phyloP scores from a whole-genome alignment of 2,329 filamentous ascomycete species.

The Nannizzia gypsea region DNA sequence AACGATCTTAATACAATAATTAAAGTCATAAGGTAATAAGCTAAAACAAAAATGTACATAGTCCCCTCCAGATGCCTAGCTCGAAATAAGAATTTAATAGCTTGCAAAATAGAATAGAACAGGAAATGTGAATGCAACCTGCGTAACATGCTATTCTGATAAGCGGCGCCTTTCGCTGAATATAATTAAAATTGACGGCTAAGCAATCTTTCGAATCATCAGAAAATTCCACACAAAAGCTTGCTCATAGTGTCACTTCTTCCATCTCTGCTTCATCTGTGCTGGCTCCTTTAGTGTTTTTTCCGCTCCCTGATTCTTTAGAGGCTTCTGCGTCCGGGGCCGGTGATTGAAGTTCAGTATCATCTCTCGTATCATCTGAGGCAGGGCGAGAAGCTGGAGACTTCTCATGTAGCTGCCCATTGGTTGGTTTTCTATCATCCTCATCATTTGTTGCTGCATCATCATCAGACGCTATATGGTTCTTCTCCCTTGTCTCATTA shows the following conservation, averaged over 20 bases:
- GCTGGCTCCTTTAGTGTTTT: neutral
- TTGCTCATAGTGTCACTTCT: constrained; percentile 2
- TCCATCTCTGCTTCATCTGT: constrained; percentile 5
- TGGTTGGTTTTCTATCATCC: neutral
- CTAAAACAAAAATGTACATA: neutral
- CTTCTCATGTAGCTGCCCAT: neutral
- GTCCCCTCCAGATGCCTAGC: neutral
- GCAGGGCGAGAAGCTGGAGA: neutral
- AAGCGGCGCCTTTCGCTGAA: neutral
- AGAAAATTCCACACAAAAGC: neutral
- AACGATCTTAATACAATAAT: neutral
- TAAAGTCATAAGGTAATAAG: neutral
- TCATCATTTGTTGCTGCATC: neutral
- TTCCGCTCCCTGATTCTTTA: neutral
- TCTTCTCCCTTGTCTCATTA: constrained; percentile 5
- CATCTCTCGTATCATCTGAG: neutral
- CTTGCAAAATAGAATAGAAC: neutral
- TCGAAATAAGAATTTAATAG: neutral
- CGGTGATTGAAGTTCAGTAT: neutral
- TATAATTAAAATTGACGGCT: neutral
- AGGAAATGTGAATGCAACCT: neutral
- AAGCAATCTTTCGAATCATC: neutral
- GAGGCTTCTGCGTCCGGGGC: neutral
- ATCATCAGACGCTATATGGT: constrained; percentile 8
- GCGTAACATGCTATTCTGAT: neutral